Base-by-base conservation (phyloP, 257 asterid genomes). In the Apocynum venetum region DNA sequence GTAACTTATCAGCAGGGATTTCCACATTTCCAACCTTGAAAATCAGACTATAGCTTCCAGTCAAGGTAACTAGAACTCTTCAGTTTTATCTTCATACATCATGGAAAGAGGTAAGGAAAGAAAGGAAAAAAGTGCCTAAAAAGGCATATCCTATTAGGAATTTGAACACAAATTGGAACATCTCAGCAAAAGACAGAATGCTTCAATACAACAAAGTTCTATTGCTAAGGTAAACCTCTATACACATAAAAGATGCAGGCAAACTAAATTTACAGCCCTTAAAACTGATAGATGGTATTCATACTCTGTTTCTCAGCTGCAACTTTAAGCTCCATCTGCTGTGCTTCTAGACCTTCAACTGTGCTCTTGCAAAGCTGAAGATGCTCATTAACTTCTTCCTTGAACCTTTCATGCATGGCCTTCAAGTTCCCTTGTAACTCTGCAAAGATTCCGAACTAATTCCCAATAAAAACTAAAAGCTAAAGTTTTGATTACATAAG, bases 291-390 rank as follows among this genome's bases (percentile, higher is more conserved):
- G 52, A 77, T 61, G 52, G 59, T 73, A 71, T 20, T 44, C 89
- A 38, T 90, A 94, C 98, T 86, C 84, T 90, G 92, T 83, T 87
- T 89, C 85, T 94, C 92, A 78, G 88, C 74, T 76, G 77, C 82
- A 85, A 89, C 87, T 88, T 85, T 90, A 71, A 90, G 88, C 83
- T 94, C 96, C 9, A 67, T 77, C 78, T 89, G 87, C 64, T 91
- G 85, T 80, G 88, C 97, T 84, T 91, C 98, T 73, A 93, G 86
- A 82, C 87, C 91, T 84, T 89, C 96, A 79, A 88, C 76, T 77
- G 90, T 73, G 86, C 86, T 80, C 48, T 81, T 88, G 74, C 87
- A 89, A 68, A 82, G 88, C 80, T 87, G 89, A 77, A 90, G 88
- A 81, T 94, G 96, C 86, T 65, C 91, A 80, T 85, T 84, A 67